Base-by-base conservation (phyloP, 208 protist genomes). In the Balamuthia mandrillaris region DNA sequence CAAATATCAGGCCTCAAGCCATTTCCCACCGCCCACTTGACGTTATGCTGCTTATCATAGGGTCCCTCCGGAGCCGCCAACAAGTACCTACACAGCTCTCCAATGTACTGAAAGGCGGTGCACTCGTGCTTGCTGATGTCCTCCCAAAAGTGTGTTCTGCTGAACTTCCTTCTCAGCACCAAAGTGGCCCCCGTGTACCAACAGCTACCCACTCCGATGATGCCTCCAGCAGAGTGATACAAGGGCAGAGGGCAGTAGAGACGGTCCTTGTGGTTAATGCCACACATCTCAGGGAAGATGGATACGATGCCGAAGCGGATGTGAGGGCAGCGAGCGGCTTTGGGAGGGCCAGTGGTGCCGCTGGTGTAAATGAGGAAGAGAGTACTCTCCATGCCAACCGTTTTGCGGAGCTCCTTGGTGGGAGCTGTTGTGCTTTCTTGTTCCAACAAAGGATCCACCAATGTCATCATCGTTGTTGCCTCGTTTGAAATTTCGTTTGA, bases 81-180 rank as follows among this genome's bases (percentile, higher is more conserved):
- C 6, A 92, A 54, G 89, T 96, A 96, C 21, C 95, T 88, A 63
- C 94, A 90, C 27, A 97, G 84, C 88, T 97, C 95, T 10, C 95
- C 95, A 84, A 97, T 96, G 90, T 97, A 97, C 88, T 96, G 93
- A 24, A 95, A 86, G 14, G 95, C 91, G 14, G 94, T 96, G 60
- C 29, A 9, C 65, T 91, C 86, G 83, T 95, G 93, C n/a, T 52
- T 58, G 75, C 89, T 84, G 45, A 92, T 87, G 88, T 96, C 94
- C 6, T 70, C 33, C 78, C 86, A 88, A 77, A 95, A 96, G 52
- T 83, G 75, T 42, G 88, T 90, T 2, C 92, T 93, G 54, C 88
- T 91, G 74, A 95, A 96, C 83, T 94, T 94, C 47, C 66, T 81
- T 35, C 92, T 87, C n/a, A 96, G 77, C 18, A 96, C 24, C 65